Base-by-base conservation (phyloP, 2,329 filamentous ascomycete genomes). In the Ophiostoma montium region DNA sequence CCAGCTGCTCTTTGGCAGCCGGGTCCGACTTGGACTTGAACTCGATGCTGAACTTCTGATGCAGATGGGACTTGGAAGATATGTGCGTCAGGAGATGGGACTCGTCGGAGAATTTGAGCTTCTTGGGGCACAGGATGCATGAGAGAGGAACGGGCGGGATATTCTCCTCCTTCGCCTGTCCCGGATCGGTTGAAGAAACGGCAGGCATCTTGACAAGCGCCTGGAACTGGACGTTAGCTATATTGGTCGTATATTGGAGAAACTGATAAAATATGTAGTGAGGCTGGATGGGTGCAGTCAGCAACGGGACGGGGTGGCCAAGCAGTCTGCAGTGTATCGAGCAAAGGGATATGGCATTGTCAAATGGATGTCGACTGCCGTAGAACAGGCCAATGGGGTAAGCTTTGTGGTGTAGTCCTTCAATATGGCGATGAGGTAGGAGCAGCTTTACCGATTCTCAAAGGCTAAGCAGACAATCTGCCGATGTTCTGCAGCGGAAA, bases 21-120 rank as follows among this genome's bases (percentile, higher is more conserved):
- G 71, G 64, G 52, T 94, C 84, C 42, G 76, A 72, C 48, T 78
- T 74, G 49, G 82, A 77, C 50, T 76, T 78, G 56, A 95, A 77
- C 58, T 86, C 82, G 47, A 87, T 74, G 59, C 86, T 87, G 68
- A 89, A 94, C 59, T 86, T 80, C 61, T 86, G 77, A 52, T 87
- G 81, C 32, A 95, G 70, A 62, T 96, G 90, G n/a, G 84, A 84
- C 62, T 95, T 95, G 55, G 89, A 95, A 52, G 84, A 80, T 54
- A 95, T 78, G 61, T 96, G 90, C 12, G 90, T 96, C 60, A 96
- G 76, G 35, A 95, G 71, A 64, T 95, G 90, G 32, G 89, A 95
- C 41, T 88, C 72, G 64, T 96, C 90, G 50, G 87, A 94, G 67
- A 95, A 95, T 30, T 67, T 76, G 35, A 86, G 86, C 53, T 75